Evolutionary conservation across 371 early-diverging fungal genomes (phyloP).

Genomic region (Caulochytrium protostelioides): DNA sequence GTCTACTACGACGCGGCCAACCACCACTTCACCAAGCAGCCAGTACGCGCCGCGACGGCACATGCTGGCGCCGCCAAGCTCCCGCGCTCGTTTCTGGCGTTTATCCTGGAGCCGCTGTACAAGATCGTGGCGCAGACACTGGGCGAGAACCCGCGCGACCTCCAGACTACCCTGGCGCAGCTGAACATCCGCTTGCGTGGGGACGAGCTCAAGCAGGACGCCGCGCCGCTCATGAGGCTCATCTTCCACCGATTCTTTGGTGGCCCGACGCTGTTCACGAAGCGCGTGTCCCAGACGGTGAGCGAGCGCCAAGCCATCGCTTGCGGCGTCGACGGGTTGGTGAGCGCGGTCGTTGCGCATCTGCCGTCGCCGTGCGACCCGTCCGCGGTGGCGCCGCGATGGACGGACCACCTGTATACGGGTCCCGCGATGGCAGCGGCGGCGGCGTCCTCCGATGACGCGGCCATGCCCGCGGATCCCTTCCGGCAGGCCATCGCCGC

Average conservation of each 20-base stretch:
- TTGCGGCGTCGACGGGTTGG: no score
- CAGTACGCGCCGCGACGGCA: not conserved
- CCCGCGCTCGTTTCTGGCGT: conserved; percentile 80
- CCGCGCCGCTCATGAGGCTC: conserved; percentile 54
- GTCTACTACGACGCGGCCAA: conserved; percentile 63
- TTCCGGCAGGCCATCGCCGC: no score
- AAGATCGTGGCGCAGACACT: conserved; percentile 51
- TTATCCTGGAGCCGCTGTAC: conserved; percentile 87
- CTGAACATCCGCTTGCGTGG: conserved; percentile 65
- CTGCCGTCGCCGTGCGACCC: no score
- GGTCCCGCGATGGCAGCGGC: no score
- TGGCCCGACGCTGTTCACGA: conserved; percentile 46
- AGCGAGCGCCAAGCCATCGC: conserved; percentile 36
- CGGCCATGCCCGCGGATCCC: no score
- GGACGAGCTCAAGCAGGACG: conserved; percentile 49
- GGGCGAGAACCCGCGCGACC: conserved; percentile 43
- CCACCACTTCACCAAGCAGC: conserved; percentile 53
- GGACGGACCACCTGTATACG: no score
- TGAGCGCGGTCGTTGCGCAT: no score
- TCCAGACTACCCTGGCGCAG: conserved; percentile 43
- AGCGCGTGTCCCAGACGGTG: conserved; percentile 57
- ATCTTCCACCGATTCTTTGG: conserved; percentile 83
- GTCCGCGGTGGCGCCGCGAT: no score
- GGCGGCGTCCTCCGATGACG: no score
- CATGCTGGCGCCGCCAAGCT: no score